Conservation (phyloP, 106 monocot genomes). For the Dendrobium huoshanense region DNA sequence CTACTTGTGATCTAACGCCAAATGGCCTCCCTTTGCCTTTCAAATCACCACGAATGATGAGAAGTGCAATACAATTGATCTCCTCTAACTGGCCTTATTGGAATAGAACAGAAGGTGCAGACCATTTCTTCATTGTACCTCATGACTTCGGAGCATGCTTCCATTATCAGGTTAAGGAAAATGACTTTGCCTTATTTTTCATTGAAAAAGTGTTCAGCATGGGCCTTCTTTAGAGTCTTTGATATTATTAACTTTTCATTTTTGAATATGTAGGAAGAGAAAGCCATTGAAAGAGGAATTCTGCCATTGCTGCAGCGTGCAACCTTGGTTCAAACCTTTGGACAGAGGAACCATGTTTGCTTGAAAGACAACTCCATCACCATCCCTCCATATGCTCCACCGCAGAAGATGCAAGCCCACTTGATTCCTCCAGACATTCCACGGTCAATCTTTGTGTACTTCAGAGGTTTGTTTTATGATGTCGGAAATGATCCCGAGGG, state of each 20-base stretch:
- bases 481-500: constrained; percentile 64
- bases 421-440: constrained; percentile 55
- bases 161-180: constrained; percentile 45
- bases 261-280: constrained; percentile 33
- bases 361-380: constrained; percentile 61
- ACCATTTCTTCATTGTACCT: constrained; percentile 65
- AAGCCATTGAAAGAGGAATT: constrained; percentile 58
- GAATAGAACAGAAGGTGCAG: constrained; percentile 61
- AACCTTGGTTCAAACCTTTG: constrained; percentile 62
- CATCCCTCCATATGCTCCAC: constrained; percentile 75
- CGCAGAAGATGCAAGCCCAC: constrained; percentile 67
- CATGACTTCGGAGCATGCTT: constrained; percentile 75
- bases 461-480: constrained; percentile 61
- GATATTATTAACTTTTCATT: too few relatives aligned
- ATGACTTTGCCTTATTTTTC: neutral
- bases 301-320: constrained; percentile 48
- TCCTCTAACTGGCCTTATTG: constrained; percentile 63
- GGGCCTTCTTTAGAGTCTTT: too few relatives aligned
- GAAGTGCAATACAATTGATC: constrained; percentile 53
- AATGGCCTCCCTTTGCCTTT: constrained; percentile 57
- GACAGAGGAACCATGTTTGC: constrained; percentile 59
- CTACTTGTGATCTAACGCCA: constrained; percentile 72
- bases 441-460: constrained; percentile 66
- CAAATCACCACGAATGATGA: constrained; percentile 67
- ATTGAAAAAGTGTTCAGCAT: neutral